A percentile compares a stretch with the other conserved stretches of the same genome.
phyloP scores from a whole-genome alignment of 73 alveolate species.

The Blepharisma stoltei region DNA sequence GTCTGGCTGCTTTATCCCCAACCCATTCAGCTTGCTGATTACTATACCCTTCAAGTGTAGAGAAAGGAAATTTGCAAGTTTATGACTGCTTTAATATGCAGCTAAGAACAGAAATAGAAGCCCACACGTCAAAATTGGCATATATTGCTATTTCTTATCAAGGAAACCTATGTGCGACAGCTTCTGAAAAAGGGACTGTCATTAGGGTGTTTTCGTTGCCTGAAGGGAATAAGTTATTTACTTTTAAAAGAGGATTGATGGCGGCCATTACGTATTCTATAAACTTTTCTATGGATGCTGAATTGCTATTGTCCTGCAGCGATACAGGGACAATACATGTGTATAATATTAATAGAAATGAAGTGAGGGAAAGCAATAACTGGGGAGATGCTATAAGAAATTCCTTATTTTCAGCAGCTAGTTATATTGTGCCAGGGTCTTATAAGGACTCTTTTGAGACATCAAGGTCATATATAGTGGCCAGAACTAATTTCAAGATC shows the following conservation, averaged over 20 bases:
- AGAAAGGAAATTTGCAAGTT: constrained; percentile 68
- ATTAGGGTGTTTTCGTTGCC: constrained; percentile 76
- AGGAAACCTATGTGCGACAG: constrained; percentile 77
- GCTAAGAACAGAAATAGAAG: constrained; percentile 50
- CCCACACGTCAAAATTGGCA: constrained; percentile 74
- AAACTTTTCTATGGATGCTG: constrained; percentile 55
- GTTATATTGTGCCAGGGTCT: constrained; percentile 9
- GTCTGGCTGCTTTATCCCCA: constrained; percentile 65
- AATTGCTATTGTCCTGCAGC: constrained; percentile 56
- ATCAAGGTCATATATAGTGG: neutral
- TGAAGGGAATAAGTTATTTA: constrained; percentile 70
- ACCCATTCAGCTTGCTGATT: constrained; percentile 58
- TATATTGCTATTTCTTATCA: constrained; percentile 60
- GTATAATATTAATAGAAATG: neutral
- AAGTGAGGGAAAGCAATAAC: neutral
- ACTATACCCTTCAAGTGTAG: constrained; percentile 56
- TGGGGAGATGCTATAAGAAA: neutral
- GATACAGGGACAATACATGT: constrained; percentile 77
- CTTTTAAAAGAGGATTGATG: constrained; percentile 66
- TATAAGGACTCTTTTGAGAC: constrained; percentile 18
- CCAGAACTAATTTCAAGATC: neutral
- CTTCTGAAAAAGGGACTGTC: constrained; percentile 78
- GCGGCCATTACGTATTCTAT: constrained; percentile 57
- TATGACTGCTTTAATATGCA: constrained; percentile 66
- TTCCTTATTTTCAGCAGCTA: constrained; percentile 14